A percentile compares a stretch with the other conserved stretches of the same genome.
Conservation (phyloP, 176 grass and related monocot genomes). For the Eleusine coracana region DNA sequence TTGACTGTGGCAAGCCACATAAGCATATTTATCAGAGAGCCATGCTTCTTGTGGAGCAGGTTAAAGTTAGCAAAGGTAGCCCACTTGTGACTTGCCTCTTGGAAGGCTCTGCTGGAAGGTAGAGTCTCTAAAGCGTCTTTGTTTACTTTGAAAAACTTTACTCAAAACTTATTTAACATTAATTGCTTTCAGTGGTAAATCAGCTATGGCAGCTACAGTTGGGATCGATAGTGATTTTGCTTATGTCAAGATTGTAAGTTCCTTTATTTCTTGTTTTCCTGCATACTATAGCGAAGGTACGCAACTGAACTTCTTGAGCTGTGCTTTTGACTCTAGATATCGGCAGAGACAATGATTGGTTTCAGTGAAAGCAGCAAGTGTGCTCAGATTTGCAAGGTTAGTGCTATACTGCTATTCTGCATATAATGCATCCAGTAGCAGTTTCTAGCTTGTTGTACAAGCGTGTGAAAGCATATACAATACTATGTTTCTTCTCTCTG, state of each 20-base stretch:
- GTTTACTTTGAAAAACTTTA: constrained; percentile 8
- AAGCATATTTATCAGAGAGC: constrained; percentile 74
- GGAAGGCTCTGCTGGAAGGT: constrained; percentile 89
- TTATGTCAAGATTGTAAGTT: constrained; percentile 94
- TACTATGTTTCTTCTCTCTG: background rate
- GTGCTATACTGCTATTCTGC: background rate
- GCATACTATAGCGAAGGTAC: background rate
- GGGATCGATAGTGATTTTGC: constrained; percentile 96
- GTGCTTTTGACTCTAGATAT: constrained; percentile 61
- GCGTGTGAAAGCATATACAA: background rate
- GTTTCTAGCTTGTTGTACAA: constrained; percentile 19
- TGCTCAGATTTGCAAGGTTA: constrained; percentile 87
- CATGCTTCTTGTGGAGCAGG: constrained; percentile 94
- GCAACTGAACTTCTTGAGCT: background rate
- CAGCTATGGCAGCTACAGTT: constrained; percentile 73
- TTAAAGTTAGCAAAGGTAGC: constrained; percentile 90
- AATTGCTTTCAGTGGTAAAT: constrained; percentile 59
- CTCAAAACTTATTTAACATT: constrained; percentile 25
- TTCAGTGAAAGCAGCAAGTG: constrained; percentile 89
- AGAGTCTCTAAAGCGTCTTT: constrained; percentile 22
- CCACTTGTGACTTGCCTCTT: constrained; percentile 97
- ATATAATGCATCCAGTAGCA: background rate
- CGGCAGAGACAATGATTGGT: constrained; percentile 89
- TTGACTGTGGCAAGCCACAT: constrained; percentile 82
- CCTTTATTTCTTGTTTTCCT: constrained; percentile 27